A percentile compares a stretch with the other conserved stretches of the same genome.
These are phyloP conservation scores for Claviceps africana DNA, from an alignment of 2,329 filamentous ascomycete species.

Conservation along the genomic window DNA sequence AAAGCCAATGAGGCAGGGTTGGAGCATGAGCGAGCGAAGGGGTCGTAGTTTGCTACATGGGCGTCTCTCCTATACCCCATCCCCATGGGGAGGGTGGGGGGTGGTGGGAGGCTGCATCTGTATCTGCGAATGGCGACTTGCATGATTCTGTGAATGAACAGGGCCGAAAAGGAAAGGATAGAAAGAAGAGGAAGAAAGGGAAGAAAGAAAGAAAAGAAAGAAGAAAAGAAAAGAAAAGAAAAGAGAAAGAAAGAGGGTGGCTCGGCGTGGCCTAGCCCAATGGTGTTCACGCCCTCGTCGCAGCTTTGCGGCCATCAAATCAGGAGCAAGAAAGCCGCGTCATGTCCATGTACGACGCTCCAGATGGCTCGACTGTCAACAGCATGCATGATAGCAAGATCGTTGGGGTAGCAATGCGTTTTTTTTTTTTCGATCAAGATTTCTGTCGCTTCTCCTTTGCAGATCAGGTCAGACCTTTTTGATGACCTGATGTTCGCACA, in stretches of 20 bases:
- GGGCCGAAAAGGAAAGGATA: neutral
- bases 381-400: neutral
- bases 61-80: neutral
- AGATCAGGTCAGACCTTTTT: neutral
- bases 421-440: neutral
- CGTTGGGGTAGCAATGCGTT: no score
- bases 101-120: neutral
- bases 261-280: neutral
- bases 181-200: neutral
- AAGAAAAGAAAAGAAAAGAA: neutral
- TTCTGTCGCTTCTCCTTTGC: neutral
- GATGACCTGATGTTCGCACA: neutral
- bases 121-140: neutral
- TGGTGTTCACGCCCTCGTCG: neutral
- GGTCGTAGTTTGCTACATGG: neutral
- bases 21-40: conserved; percentile 17
- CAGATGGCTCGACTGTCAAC: neutral
- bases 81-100: no score
- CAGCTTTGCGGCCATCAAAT: neutral
- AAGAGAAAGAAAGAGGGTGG: neutral
- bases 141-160: neutral
- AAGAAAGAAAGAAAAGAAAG: neutral
- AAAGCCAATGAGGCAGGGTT: conserved; percentile 26
- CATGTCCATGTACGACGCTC: neutral
- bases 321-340: neutral